A percentile compares a stretch with the other conserved stretches of the same genome.
phyloP scores from a whole-genome alignment of 2,329 filamentous ascomycete species.

The Penicillium digitatum region DNA sequence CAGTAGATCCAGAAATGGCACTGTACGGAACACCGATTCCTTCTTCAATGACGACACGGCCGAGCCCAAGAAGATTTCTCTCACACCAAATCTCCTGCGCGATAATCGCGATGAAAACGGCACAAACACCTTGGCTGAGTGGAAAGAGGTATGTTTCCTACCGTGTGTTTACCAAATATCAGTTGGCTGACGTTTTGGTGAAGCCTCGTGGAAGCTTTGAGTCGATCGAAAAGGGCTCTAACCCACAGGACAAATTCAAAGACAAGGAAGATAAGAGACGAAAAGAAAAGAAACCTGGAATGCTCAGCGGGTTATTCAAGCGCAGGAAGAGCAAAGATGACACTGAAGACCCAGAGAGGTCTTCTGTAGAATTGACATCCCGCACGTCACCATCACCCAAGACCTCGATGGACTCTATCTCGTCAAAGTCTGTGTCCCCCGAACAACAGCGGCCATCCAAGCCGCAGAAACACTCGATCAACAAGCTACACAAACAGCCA shows the following conservation, averaged over 20 bases:
- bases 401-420: constrained; percentile 43
- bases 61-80: constrained; percentile 94
- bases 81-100: constrained; percentile 86
- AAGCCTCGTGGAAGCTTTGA: constrained; percentile 68
- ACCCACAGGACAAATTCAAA: constrained; percentile 60
- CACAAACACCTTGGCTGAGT: constrained; percentile 26
- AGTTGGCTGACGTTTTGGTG: constrained; percentile 17
- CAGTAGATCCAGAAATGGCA: constrained; percentile 71
- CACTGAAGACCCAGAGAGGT: constrained; percentile 53
- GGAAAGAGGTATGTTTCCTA: constrained; percentile 37
- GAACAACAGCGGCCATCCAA: constrained; percentile 26
- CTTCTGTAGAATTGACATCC: constrained; percentile 54
- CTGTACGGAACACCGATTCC: constrained; percentile 85
- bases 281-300: constrained; percentile 67
- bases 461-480: constrained; percentile 55
- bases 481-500: constrained; percentile 67
- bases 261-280: constrained; percentile 76
- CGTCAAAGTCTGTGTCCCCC: constrained; percentile 30
- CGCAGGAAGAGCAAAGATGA: constrained; percentile 56
- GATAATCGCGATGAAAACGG: constrained; percentile 53
- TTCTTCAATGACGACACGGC: constrained; percentile 96
- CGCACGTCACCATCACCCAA: constrained; percentile 46
- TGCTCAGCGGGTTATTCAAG: constrained; percentile 67
- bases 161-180: neutral
- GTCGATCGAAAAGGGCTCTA: constrained; percentile 65